Base-by-base conservation (phyloP, 306 rosid species). In the Quercus ilex region DNA sequence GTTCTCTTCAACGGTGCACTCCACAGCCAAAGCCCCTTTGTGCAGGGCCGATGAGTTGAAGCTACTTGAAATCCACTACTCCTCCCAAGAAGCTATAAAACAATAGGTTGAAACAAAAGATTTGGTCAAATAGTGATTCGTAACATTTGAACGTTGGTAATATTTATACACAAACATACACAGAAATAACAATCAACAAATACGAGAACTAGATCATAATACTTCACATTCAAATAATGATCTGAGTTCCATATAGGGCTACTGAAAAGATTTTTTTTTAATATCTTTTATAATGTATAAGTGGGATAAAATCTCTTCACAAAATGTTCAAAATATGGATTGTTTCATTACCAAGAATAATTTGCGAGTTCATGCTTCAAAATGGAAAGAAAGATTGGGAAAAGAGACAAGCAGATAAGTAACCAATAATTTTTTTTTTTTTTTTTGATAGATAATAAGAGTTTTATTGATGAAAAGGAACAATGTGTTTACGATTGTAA, bases 21-120 rank as follows among this genome's bases (percentile, higher is more conserved):
- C 99, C 99, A 94, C 82, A 94, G 63, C 99, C 98, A 94, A 76
- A 94, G 90, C 80, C 99, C 97, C 78, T 92, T 92, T n/a, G 99
- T 94, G 87, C 97, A 94, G 10, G 99, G 99, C 46, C 89, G 85
- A 84, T 92, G 97, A 19, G 99, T 94, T 35, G 99, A 85, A 23
- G 97, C 97, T 30, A 91, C 97, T 85, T 91, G 93, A 87, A 94
- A 94, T 71, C 99, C 99, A 77, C 97, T 88, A 74, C 97, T 90
- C 78, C 92, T 91, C 73, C 97, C 99, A 69, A 94, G 88, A 83
- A 94, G 97, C 99, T 94, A 86, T 79, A 86, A 72, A 6, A 53
- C 59, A 83, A 71, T 75, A 67, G 41, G 17, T 6, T 67, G 13
- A 77, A 46, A 21, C 18, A 19, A 6, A 11, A 33, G 41, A 35